Conservation (phyloP, 768 basidiomycete genomes). For the Mycena vitilis region DNA sequence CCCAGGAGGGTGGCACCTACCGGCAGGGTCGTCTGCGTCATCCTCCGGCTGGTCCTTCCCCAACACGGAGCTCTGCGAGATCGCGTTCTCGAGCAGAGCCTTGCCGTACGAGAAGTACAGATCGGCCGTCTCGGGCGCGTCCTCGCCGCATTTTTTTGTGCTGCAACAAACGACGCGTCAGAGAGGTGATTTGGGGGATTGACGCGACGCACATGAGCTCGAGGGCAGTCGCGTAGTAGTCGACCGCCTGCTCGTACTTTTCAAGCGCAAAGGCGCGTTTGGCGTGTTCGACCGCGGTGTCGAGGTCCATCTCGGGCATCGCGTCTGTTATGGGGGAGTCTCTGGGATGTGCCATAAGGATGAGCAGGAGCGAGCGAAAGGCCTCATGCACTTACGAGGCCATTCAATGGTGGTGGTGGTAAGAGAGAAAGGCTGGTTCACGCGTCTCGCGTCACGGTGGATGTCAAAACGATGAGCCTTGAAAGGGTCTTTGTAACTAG, state of each 20-base stretch:
- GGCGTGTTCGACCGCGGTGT: conserved; percentile 77
- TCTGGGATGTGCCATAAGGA: background rate
- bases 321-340: conserved; percentile 44
- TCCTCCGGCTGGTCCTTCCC: conserved; percentile 85
- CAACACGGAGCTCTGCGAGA: conserved; percentile 86
- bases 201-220: conserved; percentile 76
- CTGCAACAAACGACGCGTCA: conserved; percentile 52
- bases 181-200: background rate
- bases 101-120: conserved; percentile 93
- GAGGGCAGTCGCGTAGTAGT: conserved; percentile 85
- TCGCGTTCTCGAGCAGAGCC: conserved; percentile 93
- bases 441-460: conserved; percentile 23
- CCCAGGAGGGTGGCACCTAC: conserved; percentile 13
- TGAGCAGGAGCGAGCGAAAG: background rate
- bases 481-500: too few species aligned
- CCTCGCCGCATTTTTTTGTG: conserved; percentile 79
- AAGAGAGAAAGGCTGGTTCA: conserved; percentile 21
- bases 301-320: conserved; percentile 51
- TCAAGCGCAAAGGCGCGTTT: conserved; percentile 90
- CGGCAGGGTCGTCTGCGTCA: conserved; percentile 48
- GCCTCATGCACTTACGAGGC: conserved; percentile 1
- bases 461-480: too few species aligned
- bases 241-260: conserved; percentile 88
- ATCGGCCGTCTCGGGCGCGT: conserved; percentile 87
- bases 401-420: conserved; percentile 23